Base-by-base conservation (phyloP, 2,329 filamentous ascomycete genomes). In the Cylindrodendrum hubeiense region DNA sequence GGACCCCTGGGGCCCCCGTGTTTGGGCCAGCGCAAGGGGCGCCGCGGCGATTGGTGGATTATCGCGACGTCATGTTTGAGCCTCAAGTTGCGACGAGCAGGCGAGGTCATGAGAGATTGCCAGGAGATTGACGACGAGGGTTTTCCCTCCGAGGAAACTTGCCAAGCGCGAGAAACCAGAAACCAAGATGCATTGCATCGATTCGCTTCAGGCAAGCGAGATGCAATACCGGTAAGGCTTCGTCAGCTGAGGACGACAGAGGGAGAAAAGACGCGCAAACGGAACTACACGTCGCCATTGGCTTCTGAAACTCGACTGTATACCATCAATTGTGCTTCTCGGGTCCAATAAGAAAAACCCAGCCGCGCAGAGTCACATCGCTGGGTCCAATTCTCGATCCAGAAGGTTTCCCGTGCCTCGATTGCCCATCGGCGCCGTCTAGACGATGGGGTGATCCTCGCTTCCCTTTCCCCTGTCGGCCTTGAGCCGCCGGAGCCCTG, bases 11-110 rank as follows among this genome's bases (percentile, higher is more conserved):
- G 21, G 50, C 37, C 28, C 44, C 51, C 55, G 49, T 66, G 71
- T 73, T 71, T 74, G 68, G 68, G 70, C 69, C 72, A 72, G 69
- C 68, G 72, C 72, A 74, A 74, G 72, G 72, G 71, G 72, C 62
- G 37, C 17, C 9, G 5, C 39, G 24, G 58, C 68, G 39, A 74
- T 74, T 74, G 72, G 72, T 74, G 72, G 72, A 71, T 71, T 65
- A 65, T 69, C 43, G 46, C 61, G 60, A 37, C 53, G 63, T 47
- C 60, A 37, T 63, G 72, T 74, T 74, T 74, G 72, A 74, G 72
- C 72, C 72, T 74, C 72, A 74, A 70, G 65, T 65, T 57, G 49
- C 55, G 59, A 63, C 59, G 37, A 34, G 54, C 33, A 44, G 56
- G 34, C 26, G 26, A 41, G 47, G 57, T 21, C 43, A 41, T 19